phyloP scores from a whole-genome alignment of 2,329 filamentous ascomycete genomes.

The Xylaria arbuscula region DNA sequence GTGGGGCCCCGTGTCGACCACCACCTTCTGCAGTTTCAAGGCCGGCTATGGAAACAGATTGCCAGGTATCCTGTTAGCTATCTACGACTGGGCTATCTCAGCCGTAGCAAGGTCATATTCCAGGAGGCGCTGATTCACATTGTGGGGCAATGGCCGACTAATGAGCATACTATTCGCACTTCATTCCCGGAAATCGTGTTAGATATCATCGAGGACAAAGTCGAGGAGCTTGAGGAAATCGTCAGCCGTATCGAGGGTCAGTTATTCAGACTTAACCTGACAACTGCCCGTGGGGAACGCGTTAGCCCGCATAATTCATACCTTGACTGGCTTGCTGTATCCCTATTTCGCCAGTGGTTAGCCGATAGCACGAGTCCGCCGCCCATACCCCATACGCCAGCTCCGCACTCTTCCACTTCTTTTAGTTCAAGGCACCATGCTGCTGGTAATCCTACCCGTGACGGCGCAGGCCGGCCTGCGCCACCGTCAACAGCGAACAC shows the following conservation, averaged over 20 bases:
- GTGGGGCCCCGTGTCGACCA: constrained; percentile 92
- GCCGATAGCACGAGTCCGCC: constrained; percentile 87
- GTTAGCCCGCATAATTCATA: constrained; percentile 83
- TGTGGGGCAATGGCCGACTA: constrained; percentile 91
- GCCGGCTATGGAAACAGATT: constrained; percentile 92
- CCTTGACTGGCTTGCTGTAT: constrained; percentile 89
- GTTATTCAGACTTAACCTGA: constrained; percentile 83
- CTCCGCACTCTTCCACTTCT: constrained; percentile 32
- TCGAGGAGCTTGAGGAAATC: constrained; percentile 87
- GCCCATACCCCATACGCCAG: constrained; percentile 57
- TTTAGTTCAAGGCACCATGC: constrained; percentile 34
- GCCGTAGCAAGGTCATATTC: constrained; percentile 84
- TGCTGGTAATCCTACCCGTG: constrained; percentile 34
- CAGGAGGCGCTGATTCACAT: constrained; percentile 92
- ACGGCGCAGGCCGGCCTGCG: constrained; percentile 22
- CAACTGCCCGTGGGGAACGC: constrained; percentile 82
- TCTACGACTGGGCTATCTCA: constrained; percentile 87
- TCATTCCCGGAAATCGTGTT: constrained; percentile 80
- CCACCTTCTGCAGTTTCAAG: constrained; percentile 91
- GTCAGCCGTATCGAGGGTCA: constrained; percentile 83
- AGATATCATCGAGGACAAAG: constrained; percentile 94
- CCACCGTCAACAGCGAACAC: constrained; percentile 31
- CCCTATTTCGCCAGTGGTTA: constrained; percentile 91
- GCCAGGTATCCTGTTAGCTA: constrained; percentile 96
- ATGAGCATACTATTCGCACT: constrained; percentile 78